Conservation (phyloP, 1,284 basidiomycete genomes). For the Amylostereum chailletii region DNA sequence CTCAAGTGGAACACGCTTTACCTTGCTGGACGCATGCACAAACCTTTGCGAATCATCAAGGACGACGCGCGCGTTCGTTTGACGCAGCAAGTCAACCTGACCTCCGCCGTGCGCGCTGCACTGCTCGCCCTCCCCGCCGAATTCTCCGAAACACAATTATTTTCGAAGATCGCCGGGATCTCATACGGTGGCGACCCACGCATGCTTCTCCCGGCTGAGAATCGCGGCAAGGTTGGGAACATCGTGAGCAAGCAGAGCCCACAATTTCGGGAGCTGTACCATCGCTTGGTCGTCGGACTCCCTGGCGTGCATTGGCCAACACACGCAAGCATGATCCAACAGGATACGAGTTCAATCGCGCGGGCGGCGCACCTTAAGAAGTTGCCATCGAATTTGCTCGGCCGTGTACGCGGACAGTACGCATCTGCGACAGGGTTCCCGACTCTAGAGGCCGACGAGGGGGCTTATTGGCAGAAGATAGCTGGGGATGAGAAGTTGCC, state of each 20-base stretch:
- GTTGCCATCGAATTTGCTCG: constrained; percentile 63
- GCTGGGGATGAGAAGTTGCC: constrained; percentile 57
- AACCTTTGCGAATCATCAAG: constrained; percentile 85
- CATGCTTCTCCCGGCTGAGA: constrained; percentile 92
- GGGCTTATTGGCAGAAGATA: constrained; percentile 66
- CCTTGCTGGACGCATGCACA: constrained; percentile 94
- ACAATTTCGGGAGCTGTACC: constrained; percentile 86
- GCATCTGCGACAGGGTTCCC: constrained; percentile 21
- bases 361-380: constrained; percentile 68
- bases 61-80: constrained; percentile 84
- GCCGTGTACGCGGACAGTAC: constrained; percentile 48
- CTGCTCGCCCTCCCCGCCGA: constrained; percentile 51
- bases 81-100: constrained; percentile 89
- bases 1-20: constrained; percentile 93
- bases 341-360: constrained; percentile 61
- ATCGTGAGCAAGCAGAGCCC: constrained; percentile 79
- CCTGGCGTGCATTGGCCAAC: constrained; percentile 67
- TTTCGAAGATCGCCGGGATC: constrained; percentile 79
- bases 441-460: constrained; percentile 47
- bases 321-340: constrained; percentile 45
- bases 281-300: constrained; percentile 66
- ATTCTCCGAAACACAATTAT: constrained; percentile 78
- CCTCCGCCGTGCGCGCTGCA: constrained; percentile 81
- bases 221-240: constrained; percentile 89
- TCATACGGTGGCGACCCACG: constrained; percentile 89